These are phyloP conservation scores for Rhodotorula taiwanensis DNA, from an alignment of 768 basidiomycete genomes.

Conservation along the genomic window DNA sequence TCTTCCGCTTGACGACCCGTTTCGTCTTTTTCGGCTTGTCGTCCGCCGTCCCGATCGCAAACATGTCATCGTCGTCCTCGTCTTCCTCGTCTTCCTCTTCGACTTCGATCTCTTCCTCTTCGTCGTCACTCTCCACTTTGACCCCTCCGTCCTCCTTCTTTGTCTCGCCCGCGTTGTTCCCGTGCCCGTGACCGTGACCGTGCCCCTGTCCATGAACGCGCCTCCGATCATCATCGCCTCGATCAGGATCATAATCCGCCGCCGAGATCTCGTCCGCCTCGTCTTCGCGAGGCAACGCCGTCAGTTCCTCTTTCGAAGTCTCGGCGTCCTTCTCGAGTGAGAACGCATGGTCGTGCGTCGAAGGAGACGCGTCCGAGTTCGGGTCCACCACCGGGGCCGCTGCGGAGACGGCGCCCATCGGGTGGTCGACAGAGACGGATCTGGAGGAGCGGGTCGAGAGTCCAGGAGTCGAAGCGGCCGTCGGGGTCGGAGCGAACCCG, in stretches of 20 bases:
- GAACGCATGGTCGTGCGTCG: too few relatives aligned
- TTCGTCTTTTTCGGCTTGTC: slow-evolving; percentile 53
- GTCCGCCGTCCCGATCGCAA: slow-evolving; percentile 56
- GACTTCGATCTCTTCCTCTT: not conserved
- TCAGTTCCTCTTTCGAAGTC: not conserved
- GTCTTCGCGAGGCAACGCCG: slow-evolving; percentile 42
- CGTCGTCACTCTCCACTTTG: slow-evolving; percentile 46
- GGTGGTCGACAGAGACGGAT: not conserved
- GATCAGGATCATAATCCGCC: slow-evolving; percentile 80
- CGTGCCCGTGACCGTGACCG: too few relatives aligned
- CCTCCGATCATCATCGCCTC: slow-evolving; percentile 65
- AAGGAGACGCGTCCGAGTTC: too few relatives aligned
- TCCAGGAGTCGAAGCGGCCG: too few relatives aligned
- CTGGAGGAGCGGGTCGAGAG: not conserved
- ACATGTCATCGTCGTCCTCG: slow-evolving; percentile 93
- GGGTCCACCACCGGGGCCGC: too few relatives aligned
- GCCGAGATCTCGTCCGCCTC: slow-evolving; percentile 69
- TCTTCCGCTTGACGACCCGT: slow-evolving; percentile 15
- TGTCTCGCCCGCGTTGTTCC: slow-evolving; percentile 39
- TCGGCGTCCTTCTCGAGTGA: slow-evolving; percentile 13
- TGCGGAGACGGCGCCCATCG: too few relatives aligned
- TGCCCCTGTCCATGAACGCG: not conserved
- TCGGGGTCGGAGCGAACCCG: too few relatives aligned
- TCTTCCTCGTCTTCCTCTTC: slow-evolving; percentile 56
- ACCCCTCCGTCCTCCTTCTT: slow-evolving; percentile 38